These are phyloP conservation scores for Gloeophyllum trabeum DNA, from an alignment of 768 basidiomycete genomes.

Conservation along the genomic window DNA sequence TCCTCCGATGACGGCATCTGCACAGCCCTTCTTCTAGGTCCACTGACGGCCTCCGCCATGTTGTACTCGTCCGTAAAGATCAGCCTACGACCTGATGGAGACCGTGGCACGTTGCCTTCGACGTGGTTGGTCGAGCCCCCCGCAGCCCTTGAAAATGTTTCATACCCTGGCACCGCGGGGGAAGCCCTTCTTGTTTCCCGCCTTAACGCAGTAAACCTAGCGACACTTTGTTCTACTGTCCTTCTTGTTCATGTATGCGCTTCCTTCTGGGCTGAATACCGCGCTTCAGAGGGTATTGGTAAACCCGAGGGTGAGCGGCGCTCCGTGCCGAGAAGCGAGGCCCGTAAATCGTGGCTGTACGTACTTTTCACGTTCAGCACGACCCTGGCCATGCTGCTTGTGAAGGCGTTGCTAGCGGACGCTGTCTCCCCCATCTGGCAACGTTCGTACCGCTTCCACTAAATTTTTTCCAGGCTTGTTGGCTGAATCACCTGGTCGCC, in stretches of 20 bases:
- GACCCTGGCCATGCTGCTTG: constrained; percentile 33
- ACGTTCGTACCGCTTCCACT: constrained; percentile 39
- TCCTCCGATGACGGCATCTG: constrained; percentile 79
- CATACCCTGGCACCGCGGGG: constrained; percentile 29
- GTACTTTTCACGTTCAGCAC: constrained; percentile 49
- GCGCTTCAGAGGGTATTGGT: constrained; percentile 17
- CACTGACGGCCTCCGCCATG: constrained; percentile 65
- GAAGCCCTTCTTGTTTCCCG: constrained; percentile 57
- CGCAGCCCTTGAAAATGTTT: constrained; percentile 33
- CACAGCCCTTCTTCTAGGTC: constrained; percentile 76
- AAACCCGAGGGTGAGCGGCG: constrained; percentile 57
- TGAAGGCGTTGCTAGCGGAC: constrained; percentile 33
- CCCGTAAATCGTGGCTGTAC: constrained; percentile 49
- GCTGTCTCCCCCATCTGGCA: constrained; percentile 52
- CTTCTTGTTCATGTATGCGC: constrained; percentile 70
- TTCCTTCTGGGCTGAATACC: constrained; percentile 64
- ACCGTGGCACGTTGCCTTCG: constrained; percentile 28
- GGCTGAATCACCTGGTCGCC: neutral
- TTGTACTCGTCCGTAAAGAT: constrained; percentile 37
- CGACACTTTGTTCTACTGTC: constrained; percentile 72
- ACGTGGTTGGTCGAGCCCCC: constrained; percentile 79
- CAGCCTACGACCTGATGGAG: constrained; percentile 11
- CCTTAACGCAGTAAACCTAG: constrained; percentile 65
- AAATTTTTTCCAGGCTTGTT: neutral
- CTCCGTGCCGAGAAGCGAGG: constrained; percentile 70